Percentiles rank a stretch among this genome's conserved stretches.
Conservation (phyloP, 768 basidiomycete species). For the Boletus subcaerulescens region DNA sequence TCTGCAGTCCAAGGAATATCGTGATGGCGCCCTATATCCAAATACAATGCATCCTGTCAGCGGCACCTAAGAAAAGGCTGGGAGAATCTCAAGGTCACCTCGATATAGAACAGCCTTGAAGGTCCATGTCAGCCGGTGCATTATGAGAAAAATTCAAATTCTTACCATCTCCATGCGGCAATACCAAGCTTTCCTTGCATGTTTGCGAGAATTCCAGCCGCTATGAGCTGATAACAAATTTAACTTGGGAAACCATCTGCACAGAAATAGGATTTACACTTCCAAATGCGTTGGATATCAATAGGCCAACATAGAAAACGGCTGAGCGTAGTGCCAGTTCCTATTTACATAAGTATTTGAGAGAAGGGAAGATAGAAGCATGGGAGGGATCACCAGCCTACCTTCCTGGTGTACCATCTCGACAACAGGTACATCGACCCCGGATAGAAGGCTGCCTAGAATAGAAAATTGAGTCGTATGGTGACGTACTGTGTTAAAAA, state of each 20-base stretch:
- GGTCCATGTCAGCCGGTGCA: background rate
- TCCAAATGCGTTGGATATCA: conserved; percentile 68
- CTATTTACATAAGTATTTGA: conserved; percentile 24
- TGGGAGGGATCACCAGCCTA: background rate
- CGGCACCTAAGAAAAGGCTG: background rate
- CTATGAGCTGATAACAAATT: conserved; percentile 47
- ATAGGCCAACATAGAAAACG: conserved; percentile 54
- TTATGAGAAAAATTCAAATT: background rate
- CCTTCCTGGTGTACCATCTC: conserved; percentile 53
- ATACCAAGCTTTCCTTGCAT: conserved; percentile 71
- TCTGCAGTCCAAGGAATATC: conserved; percentile 51
- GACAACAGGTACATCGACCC: conserved; percentile 48
- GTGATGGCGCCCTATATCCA: conserved; percentile 56
- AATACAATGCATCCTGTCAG: background rate
- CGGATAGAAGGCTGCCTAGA: conserved; percentile 61
- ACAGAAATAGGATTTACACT: conserved; percentile 38
- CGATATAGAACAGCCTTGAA: conserved; percentile 66
- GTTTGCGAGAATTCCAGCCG: conserved; percentile 66
- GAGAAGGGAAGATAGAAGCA: background rate
- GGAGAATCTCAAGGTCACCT: conserved; percentile 35
- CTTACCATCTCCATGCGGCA: conserved; percentile 67
- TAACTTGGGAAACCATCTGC: background rate
- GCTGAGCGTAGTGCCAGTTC: conserved; percentile 66
- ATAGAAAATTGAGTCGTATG: background rate
- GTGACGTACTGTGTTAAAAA: background rate